Percentiles rank a stretch among this genome's conserved stretches.
These are phyloP conservation scores for Hortaea werneckii DNA, from an alignment of 2,329 filamentous ascomycete species.

Conservation along the genomic window DNA sequence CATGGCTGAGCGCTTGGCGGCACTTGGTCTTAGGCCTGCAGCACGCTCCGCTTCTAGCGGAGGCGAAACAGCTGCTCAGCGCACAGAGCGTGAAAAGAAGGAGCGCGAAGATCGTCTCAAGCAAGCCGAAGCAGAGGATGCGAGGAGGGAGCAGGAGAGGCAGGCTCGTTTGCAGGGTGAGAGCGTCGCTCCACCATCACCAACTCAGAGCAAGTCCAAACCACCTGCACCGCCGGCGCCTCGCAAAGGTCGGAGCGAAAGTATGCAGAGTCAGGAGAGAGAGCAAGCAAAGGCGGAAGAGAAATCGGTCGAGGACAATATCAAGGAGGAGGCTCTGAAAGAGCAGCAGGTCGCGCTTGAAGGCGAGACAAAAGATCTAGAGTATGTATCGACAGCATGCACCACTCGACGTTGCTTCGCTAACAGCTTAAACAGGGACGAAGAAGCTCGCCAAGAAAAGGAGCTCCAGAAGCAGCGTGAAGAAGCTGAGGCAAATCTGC, in stretches of 20 bases:
- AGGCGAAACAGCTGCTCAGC: slow-evolving; percentile 71
- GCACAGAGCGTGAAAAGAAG: slow-evolving; percentile 75
- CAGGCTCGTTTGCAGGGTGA: slow-evolving; percentile 76
- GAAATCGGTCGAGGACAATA: slow-evolving; percentile 49
- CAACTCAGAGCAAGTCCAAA: slow-evolving; percentile 35
- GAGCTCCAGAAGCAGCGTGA: slow-evolving; percentile 72
- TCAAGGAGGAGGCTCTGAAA: slow-evolving; percentile 45
- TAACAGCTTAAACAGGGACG: slow-evolving; percentile 46
- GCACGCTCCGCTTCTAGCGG: slow-evolving; percentile 45
- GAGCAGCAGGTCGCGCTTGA: slow-evolving; percentile 69
- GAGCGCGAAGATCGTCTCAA: slow-evolving; percentile 80
- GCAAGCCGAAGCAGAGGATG: slow-evolving; percentile 90
- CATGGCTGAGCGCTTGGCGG: slow-evolving; percentile 91
- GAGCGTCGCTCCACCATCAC: slow-evolving; percentile 50
- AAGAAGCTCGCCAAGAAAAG: slow-evolving; percentile 64
- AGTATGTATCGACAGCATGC: slow-evolving; percentile 53
- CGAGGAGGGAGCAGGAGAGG: slow-evolving; percentile 75
- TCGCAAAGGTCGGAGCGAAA: slow-evolving; percentile 55
- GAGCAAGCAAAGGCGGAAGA: slow-evolving; percentile 43
- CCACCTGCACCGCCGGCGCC: slow-evolving; percentile 56
- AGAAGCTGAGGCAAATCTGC: slow-evolving; percentile 71
- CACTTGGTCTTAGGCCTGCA: slow-evolving; percentile 79
- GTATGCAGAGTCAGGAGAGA: slow-evolving; percentile 44
- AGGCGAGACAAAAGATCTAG: slow-evolving; percentile 61
- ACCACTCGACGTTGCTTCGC: slow-evolving; percentile 7